phyloP scores from a whole-genome alignment of 805 yeast species.

The Kodamaea kaohsiungensis region DNA sequence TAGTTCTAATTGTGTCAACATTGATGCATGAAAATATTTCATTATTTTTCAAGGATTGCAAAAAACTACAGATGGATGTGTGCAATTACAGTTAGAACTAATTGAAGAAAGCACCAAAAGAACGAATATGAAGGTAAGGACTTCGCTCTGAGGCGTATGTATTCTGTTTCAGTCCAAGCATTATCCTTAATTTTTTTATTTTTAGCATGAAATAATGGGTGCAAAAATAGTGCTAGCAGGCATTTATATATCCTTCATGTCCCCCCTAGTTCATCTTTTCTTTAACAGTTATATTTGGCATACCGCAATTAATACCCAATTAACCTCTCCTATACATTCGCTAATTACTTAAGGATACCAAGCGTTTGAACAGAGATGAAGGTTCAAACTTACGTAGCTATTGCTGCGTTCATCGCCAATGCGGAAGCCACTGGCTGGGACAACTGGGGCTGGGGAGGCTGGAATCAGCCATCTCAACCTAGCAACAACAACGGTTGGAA shows the following conservation, averaged over 20 bases:
- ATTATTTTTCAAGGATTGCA: background rate
- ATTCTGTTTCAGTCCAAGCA: background rate
- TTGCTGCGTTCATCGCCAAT: background rate
- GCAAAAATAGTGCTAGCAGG: background rate
- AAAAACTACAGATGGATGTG: background rate
- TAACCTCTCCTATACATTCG: conserved; percentile 1
- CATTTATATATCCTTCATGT: background rate
- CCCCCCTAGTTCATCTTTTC: background rate
- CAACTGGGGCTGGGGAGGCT: background rate
- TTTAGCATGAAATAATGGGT: background rate
- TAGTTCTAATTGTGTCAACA: background rate
- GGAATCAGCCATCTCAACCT: background rate
- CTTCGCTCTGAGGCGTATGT: background rate
- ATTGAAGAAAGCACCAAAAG: background rate
- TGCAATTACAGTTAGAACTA: background rate
- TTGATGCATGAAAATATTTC: background rate
- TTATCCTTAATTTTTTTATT: background rate
- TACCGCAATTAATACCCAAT: background rate
- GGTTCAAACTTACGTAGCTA: background rate
- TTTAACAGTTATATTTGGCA: background rate
- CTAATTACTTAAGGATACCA: conserved; percentile 1
- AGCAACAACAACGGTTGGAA: background rate
- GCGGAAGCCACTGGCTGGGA: background rate
- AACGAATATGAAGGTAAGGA: background rate
- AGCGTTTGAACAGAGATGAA: conserved; percentile 1